Evolutionary conservation across 257 asterid species (phyloP), one percentile per base, ranked within the genome.

Genomic region (Scutellaria barbata): DNA sequence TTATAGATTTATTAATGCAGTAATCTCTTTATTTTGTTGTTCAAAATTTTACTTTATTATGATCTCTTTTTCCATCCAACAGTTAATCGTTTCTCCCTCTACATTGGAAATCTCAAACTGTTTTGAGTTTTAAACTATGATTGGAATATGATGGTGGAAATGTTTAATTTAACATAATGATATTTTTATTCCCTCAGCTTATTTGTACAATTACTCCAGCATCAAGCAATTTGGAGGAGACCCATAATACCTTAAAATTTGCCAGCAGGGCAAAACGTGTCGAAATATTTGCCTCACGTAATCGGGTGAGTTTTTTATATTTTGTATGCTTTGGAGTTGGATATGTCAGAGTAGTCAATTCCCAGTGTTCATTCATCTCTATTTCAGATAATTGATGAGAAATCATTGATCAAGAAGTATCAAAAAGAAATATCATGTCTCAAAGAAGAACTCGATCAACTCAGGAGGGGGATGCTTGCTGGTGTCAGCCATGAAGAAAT

Each of bases 231-330:
- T 52, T 80, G 83, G 99, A 95, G 86, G 99, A 95, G 81, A 92
- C 99, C 48, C 98, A 89, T 75, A 95, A 92, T 82, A 95, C 99
- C 40, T 83, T 95, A 81, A 92, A 95, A 77, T 95, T 95, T 74
- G 99, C 99, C 67, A 92, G 96, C 90, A 82, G 99, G 89, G 98
- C 99, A 42, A 95, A 95, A 82, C 89, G 86, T 63, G 98, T 95
- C n/a, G 99, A 95, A 79, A 92, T 95, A 41, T 83, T 75, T 79
- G 99, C 99, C 20, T 92, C 98, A 11, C 96, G 96, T 63, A 95
- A 95, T 81, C 88, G 77, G 94, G 99, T 95, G 84, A 74, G 84
- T 79, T 52, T 22, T 63, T 47, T 42, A n/a, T 14, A 54, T 57
- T 41, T 66, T 37, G 4, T 18, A 71, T 56, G 76, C 43, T 69